phyloP scores from a whole-genome alignment of 768 basidiomycete species.

The Agrocybe praecox region DNA sequence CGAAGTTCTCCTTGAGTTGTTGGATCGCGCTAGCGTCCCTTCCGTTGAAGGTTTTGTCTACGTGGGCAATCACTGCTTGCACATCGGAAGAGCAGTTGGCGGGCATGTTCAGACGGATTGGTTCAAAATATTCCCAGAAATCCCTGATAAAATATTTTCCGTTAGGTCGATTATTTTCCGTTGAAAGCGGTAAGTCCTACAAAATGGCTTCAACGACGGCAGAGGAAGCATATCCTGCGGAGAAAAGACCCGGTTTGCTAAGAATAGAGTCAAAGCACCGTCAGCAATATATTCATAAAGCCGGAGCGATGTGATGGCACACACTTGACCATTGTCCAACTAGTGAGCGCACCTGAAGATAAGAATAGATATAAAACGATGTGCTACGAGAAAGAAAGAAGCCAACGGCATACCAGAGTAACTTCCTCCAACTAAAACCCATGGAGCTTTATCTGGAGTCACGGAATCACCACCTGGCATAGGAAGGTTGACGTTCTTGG shows the following conservation, averaged over 20 bases:
- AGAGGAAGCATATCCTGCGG: slow-evolving; percentile 68
- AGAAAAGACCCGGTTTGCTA: slow-evolving; percentile 66
- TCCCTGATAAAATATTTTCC: slow-evolving; percentile 33
- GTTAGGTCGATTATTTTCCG: not conserved
- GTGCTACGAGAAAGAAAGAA: not conserved
- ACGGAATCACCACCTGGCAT: slow-evolving; percentile 67
- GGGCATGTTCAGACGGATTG: slow-evolving; percentile 69
- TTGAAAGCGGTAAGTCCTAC: slow-evolving; percentile 25
- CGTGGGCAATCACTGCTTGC: slow-evolving; percentile 58
- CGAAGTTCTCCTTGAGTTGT: slow-evolving; percentile 58
- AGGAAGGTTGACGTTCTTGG: slow-evolving; percentile 64
- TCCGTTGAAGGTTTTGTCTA: slow-evolving; percentile 57
- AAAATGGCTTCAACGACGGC: slow-evolving; percentile 66
- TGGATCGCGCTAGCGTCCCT: slow-evolving; percentile 50
- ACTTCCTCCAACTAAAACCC: slow-evolving; percentile 54
- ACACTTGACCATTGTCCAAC: slow-evolving; percentile 73
- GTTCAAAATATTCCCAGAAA: slow-evolving; percentile 77
- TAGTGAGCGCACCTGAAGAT: slow-evolving; percentile 43
- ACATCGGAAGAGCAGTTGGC: slow-evolving; percentile 76
- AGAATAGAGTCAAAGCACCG: not conserved
- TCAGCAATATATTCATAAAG: not conserved
- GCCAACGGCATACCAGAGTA: slow-evolving; percentile 41
- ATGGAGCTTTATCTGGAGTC: slow-evolving; percentile 54
- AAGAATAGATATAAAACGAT: not conserved
- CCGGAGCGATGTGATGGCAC: slow-evolving; percentile 16